These are phyloP conservation scores for Curvularia eragrostidis DNA, from an alignment of 2,329 filamentous ascomycete genomes.

Conservation along the genomic window DNA sequence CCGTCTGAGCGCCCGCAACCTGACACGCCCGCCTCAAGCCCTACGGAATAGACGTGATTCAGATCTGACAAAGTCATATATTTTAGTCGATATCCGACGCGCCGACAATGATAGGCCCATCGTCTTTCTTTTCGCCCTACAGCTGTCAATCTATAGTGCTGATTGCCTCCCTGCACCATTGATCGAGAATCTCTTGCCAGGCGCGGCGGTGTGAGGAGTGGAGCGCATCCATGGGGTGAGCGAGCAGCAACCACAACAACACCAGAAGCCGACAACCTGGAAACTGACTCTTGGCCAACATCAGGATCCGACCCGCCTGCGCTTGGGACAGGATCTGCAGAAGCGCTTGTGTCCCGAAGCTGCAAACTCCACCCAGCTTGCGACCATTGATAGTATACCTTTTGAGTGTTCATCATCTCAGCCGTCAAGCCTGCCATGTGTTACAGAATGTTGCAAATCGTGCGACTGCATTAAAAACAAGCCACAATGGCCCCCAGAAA, in stretches of 20 bases:
- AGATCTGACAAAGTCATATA: slow-evolving; percentile 19
- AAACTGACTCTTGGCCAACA: slow-evolving; percentile 23
- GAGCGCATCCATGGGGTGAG: slow-evolving; percentile 22
- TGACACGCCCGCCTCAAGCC: slow-evolving; percentile 31
- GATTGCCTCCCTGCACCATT: slow-evolving; percentile 31
- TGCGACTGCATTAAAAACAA: slow-evolving; percentile 35
- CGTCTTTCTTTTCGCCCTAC: slow-evolving; percentile 41
- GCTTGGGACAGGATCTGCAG: slow-evolving; percentile 16
- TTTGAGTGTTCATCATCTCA: slow-evolving; percentile 10
- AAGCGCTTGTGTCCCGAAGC: slow-evolving; percentile 8
- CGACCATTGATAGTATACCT: slow-evolving; percentile 8
- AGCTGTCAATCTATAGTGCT: slow-evolving; percentile 37
- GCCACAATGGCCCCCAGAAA: slow-evolving; percentile 27
- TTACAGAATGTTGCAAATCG: slow-evolving; percentile 28
- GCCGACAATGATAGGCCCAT: slow-evolving; percentile 21
- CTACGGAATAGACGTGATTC: slow-evolving; percentile 13
- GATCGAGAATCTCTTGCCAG: slow-evolving; percentile 36
- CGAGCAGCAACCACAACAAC: slow-evolving; percentile 28
- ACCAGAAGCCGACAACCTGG: slow-evolving; percentile 17
- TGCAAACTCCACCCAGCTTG: slow-evolving; percentile 6
- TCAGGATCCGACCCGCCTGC: slow-evolving; percentile 6
- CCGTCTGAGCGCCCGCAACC: slow-evolving; percentile 34
- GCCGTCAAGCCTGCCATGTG: slow-evolving; percentile 23
- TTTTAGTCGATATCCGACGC: slow-evolving; percentile 20
- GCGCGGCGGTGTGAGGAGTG: slow-evolving; percentile 29